Conservation (phyloP, 495 filamentous ascomycete species). For the Xylaria acuta region DNA sequence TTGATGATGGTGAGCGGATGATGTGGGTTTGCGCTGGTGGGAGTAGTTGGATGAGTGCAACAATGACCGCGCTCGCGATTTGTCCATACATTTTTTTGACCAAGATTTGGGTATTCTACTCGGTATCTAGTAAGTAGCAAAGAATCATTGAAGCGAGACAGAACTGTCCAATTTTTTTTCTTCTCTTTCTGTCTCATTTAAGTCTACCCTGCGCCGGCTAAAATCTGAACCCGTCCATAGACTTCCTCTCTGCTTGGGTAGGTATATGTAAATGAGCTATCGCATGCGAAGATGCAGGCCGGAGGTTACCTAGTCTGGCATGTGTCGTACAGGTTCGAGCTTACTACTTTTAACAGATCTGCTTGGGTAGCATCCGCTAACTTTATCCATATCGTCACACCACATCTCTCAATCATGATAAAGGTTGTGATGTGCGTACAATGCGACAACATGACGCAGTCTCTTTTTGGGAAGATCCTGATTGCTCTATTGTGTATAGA, state of each 20-base stretch:
- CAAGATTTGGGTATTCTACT: not conserved
- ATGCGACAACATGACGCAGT: not conserved
- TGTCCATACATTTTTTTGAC: not conserved
- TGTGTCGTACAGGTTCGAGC: not conserved
- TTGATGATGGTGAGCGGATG: not conserved
- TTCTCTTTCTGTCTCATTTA: too few species aligned
- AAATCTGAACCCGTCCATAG: not conserved
- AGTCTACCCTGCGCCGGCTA: not conserved
- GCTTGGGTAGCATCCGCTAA: conserved; percentile 5
- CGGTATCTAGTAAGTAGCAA: not conserved
- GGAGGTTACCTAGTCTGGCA: not conserved
- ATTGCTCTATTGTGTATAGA: not conserved
- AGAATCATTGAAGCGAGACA: not conserved
- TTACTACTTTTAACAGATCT: not conserved
- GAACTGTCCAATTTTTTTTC: not conserved
- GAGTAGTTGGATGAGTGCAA: not conserved
- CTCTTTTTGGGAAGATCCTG: not conserved
- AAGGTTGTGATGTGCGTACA: not conserved
- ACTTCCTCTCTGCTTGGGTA: not conserved
- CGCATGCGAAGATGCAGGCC: too few species aligned
- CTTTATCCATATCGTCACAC: conserved; percentile 23
- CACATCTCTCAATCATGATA: not conserved
- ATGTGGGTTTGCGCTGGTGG: not conserved
- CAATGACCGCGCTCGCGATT: not conserved
- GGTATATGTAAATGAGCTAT: not conserved